phyloP scores from a whole-genome alignment of 129 eudicot genomes.

The Flaveria trinervia region DNA sequence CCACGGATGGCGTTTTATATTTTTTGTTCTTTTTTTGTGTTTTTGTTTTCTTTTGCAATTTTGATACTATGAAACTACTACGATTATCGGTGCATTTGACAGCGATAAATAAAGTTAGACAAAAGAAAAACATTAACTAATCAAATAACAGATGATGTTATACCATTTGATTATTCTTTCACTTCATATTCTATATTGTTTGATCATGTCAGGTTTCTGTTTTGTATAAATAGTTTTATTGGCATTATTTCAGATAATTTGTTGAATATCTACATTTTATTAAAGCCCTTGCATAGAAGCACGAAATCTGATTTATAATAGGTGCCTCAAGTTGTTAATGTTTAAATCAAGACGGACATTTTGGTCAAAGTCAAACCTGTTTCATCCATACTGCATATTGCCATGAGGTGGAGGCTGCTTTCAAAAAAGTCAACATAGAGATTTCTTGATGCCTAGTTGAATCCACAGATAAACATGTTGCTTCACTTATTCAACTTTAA shows the following conservation, averaged over 20 bases:
- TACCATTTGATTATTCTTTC: too few species aligned
- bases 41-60: too few species aligned
- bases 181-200: too few species aligned
- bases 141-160: too few species aligned
- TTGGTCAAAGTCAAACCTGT: slow-evolving; percentile 23
- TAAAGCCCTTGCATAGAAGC: not conserved
- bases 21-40: too few species aligned
- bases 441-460: slow-evolving; percentile 18
- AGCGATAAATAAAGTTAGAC: too few species aligned
- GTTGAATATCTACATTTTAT: too few species aligned
- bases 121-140: too few species aligned
- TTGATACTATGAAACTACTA: too few species aligned
- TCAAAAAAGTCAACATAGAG: slow-evolving; percentile 3
- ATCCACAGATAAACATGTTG: slow-evolving; percentile 11
- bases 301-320: too few species aligned
- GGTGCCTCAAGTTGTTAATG: not conserved
- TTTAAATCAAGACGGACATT: not conserved
- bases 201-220: too few species aligned
- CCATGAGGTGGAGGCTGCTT: slow-evolving; percentile 25
- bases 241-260: not conserved
- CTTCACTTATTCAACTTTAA: slow-evolving; percentile 21
- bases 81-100: too few species aligned
- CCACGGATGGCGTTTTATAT: slow-evolving; percentile 53
- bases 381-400: slow-evolving; percentile 8
- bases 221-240: not conserved